Conservation (phyloP, 805 yeast genomes). For the Metschnikowia chrysomelidarum region DNA sequence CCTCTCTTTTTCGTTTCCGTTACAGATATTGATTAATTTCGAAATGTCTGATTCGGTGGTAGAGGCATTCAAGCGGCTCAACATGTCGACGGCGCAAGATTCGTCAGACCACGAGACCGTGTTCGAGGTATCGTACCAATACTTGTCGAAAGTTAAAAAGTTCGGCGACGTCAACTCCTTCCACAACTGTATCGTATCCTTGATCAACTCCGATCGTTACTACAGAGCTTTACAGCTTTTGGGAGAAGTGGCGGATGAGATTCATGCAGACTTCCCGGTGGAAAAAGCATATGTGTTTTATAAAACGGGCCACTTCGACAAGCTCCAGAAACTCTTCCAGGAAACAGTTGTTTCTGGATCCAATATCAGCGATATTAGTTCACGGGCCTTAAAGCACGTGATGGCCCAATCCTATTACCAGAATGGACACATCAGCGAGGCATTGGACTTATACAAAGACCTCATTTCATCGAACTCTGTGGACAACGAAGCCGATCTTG, state of each 20-base stretch:
- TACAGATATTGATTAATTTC: no score
- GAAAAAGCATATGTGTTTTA: conserved; percentile 62
- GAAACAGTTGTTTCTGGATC: background rate
- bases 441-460: conserved; percentile 46
- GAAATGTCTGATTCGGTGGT: conserved; percentile 40
- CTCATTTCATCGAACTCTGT: conserved; percentile 34
- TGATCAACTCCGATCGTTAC: conserved; percentile 59
- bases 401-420: conserved; percentile 55
- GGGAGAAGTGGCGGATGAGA: conserved; percentile 36
- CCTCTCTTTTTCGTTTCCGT: no score
- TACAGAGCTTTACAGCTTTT: conserved; percentile 46
- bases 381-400: conserved; percentile 45
- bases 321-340: conserved; percentile 19
- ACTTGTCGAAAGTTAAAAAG: conserved; percentile 36
- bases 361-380: conserved; percentile 19
- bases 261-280: conserved; percentile 37
- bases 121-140: conserved; percentile 40
- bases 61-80: conserved; percentile 41
- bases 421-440: conserved; percentile 40
- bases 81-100: conserved; percentile 28
- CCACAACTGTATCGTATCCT: conserved; percentile 49
- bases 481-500: conserved; percentile 50
- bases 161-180: conserved; percentile 37
- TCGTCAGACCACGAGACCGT: conserved; percentile 34
- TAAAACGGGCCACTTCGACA: conserved; percentile 47